Base-by-base conservation (phyloP, 139 green algal genomes). In the Parachlorella kessleri region DNA sequence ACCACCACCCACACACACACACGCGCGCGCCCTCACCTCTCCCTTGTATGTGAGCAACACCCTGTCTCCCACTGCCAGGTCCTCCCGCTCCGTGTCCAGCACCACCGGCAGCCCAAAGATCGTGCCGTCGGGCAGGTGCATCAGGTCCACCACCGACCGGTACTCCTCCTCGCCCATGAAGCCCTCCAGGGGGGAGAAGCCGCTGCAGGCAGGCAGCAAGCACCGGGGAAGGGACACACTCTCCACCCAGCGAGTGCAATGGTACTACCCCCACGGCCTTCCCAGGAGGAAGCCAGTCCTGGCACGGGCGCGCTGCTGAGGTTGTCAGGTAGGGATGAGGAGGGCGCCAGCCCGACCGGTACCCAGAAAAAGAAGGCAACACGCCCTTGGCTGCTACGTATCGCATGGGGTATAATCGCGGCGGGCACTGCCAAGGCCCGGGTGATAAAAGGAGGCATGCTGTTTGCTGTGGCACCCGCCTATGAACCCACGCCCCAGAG, bases 21-120 rank as follows among this genome's bases (percentile, higher is more conserved):
- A 36, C 23, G 26, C 26, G 59, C 24, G 23, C 24, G 10, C 38
- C 3, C 73, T 3, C 68, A 76, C 79, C 64, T 75, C 41, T 9
- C 83, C 86, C 70, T 95, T 86, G 89, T 97, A 97, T 26, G 83
- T 93, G n/a, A 98, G 87, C 79, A 98, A 86, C 71, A 98, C 82
- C 78, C 86, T 90, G 69, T 92, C 83, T 24, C 94, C 94, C 37
- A 91, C 81, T 68, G 86, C 86, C 33, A 97, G 75, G 66, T 68
- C 68, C 0, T 96, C 91, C 33, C 91, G 78, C 66, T 86, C 80
- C 24, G 94, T 97, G 91, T 98, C 94, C 79, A 98, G 84, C 32
- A 98, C 94, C 2, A 98, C 90, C 8, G 94, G 94, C 72, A 98
- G 88, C 21, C 94, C 94, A 72, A 95, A 96, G 36, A 97, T 85